Conservation (phyloP, 768 basidiomycete genomes). For the Tulasnella calospora region DNA sequence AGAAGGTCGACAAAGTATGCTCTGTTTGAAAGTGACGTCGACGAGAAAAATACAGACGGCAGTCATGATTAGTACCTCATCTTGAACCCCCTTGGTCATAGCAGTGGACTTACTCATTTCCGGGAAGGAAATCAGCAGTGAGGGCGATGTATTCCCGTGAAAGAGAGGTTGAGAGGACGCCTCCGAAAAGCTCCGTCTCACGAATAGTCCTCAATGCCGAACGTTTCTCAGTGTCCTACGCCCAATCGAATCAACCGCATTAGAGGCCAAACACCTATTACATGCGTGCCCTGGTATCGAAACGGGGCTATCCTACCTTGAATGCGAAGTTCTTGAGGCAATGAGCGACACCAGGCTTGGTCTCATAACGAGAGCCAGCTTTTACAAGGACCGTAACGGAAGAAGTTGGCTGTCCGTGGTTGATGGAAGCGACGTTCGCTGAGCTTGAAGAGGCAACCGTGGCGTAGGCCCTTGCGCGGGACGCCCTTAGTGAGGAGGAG, state of each 20-base stretch:
- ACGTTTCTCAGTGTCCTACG: conserved; percentile 75
- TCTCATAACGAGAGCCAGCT: conserved; percentile 85
- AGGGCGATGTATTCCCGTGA: conserved; percentile 86
- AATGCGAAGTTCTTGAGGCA: conserved; percentile 97
- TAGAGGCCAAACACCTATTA: not conserved
- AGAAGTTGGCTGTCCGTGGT: conserved; percentile 76
- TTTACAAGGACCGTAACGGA: conserved; percentile 87
- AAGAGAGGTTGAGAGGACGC: conserved; percentile 77
- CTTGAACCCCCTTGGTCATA: not conserved
- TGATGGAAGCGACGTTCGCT: conserved; percentile 80
- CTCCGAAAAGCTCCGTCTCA: conserved; percentile 90
- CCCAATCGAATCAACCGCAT: not conserved
- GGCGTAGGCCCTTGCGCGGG: conserved; percentile 52
- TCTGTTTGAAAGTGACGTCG: conserved; percentile 41
- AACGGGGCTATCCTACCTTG: conserved; percentile 64
- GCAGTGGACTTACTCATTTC: conserved; percentile 77
- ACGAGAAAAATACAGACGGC: not conserved
- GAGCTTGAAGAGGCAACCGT: conserved; percentile 66
- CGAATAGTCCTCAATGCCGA: conserved; percentile 87
- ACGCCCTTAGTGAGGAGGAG: conserved; percentile 29
- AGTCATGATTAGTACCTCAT: not conserved
- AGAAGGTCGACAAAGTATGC: conserved; percentile 87
- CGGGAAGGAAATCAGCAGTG: conserved; percentile 90
- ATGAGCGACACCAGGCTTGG: conserved; percentile 85
- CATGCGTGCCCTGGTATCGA: not conserved